A percentile compares a stretch with the other conserved stretches of the same genome.
phyloP scores from a whole-genome alignment of 1,284 basidiomycete species.

The Pisolithus thermaeus region DNA sequence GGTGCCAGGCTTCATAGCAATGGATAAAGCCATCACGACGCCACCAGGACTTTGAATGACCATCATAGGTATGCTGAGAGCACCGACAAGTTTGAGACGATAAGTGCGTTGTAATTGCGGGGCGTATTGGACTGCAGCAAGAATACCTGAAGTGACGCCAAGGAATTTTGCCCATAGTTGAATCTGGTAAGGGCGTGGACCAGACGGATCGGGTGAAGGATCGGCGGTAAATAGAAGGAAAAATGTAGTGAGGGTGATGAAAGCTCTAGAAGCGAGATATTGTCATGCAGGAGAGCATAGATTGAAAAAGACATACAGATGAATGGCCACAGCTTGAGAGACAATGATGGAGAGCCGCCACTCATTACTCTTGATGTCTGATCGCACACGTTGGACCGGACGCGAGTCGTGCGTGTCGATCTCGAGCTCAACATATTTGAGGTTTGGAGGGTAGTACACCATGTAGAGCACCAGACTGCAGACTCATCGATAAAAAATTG shows the following conservation, averaged over 20 bases:
- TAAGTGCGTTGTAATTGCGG: conserved; percentile 87
- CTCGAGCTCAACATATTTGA: conserved; percentile 59
- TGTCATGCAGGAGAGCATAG: conserved; percentile 10
- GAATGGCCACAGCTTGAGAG: conserved; percentile 65
- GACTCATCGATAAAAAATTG: not conserved
- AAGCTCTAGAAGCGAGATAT: conserved; percentile 34
- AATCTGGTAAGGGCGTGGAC: conserved; percentile 36
- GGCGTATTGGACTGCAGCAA: conserved; percentile 81
- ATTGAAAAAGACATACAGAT: conserved; percentile 55
- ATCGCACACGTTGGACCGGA: conserved; percentile 42
- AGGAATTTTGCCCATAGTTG: conserved; percentile 80
- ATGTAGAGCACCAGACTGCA: conserved; percentile 84
- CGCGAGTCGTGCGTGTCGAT: conserved; percentile 40
- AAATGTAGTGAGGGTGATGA: conserved; percentile 50
- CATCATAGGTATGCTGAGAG: conserved; percentile 93
- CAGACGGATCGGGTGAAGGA: conserved; percentile 33
- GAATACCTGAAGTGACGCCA: conserved; percentile 73
- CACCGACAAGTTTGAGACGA: conserved; percentile 76
- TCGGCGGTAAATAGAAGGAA: conserved; percentile 46
- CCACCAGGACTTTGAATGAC: conserved; percentile 90
- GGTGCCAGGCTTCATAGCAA: conserved; percentile 62
- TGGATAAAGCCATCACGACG: conserved; percentile 81
- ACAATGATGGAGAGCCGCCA: conserved; percentile 77
- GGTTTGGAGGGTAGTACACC: conserved; percentile 82
- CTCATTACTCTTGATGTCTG: conserved; percentile 49